A percentile compares a stretch with the other conserved stretches of the same genome.
Evolutionary conservation across 164 flowering plant species (phyloP).

Genomic region (Buxus sempervirens): DNA sequence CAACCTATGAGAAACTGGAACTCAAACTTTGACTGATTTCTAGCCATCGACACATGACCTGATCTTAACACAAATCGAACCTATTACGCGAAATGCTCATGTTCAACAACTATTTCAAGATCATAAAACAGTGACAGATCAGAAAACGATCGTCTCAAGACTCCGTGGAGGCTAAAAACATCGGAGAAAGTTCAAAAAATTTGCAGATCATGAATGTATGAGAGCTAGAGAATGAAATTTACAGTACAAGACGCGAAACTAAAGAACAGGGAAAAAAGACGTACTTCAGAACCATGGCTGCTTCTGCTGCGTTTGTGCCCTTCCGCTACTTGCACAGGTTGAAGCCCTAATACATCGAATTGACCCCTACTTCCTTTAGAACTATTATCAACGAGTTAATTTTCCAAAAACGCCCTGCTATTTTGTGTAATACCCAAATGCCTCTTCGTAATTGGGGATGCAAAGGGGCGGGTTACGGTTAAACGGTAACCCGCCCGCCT

Average conservation of each 20-base stretch:
- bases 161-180: background rate
- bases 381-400: too few species aligned
- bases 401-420: too few species aligned
- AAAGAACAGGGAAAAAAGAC: background rate
- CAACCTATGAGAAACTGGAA: background rate
- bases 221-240: background rate
- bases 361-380: too few species aligned
- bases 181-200: too few species aligned
- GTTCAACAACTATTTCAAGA: background rate
- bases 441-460: too few species aligned
- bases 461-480: too few species aligned
- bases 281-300: constrained; percentile 16
- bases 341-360: background rate
- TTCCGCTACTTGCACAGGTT: background rate
- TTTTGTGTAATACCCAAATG: too few species aligned
- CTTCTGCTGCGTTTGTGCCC: background rate
- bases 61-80: background rate
- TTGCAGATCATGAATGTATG: background rate
- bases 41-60: background rate
- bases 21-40: background rate
- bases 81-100: background rate
- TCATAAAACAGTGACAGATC: background rate
- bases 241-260: background rate
- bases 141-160: background rate
- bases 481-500: too few species aligned